Conservation (phyloP, 2,329 filamentous ascomycete genomes). For the Aureobasidium sp. region DNA sequence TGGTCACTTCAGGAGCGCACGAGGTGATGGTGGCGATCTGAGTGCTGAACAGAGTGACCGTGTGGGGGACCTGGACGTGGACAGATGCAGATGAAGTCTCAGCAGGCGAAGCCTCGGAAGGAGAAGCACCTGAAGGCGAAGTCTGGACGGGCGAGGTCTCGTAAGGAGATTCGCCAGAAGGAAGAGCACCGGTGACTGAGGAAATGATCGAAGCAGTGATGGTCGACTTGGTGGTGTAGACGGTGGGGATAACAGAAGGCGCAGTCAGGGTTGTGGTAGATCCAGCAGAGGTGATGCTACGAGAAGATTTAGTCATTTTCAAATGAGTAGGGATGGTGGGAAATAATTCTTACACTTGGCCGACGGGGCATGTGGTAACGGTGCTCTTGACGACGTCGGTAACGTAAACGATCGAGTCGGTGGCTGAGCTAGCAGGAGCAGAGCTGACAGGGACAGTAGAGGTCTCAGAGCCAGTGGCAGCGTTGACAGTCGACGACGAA, state of each 20-base stretch:
- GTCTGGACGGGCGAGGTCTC: conserved; percentile 20
- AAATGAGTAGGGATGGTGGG: neutral
- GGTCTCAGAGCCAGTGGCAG: conserved; percentile 16
- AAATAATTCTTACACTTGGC: neutral
- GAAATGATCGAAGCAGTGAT: conserved; percentile 9
- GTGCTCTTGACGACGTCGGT: conserved; percentile 23
- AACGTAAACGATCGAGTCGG: conserved; percentile 12
- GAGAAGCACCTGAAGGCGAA: conserved; percentile 18
- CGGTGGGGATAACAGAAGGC: neutral
- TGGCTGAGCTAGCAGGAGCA: neutral
- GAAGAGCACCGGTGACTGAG: conserved; percentile 12
- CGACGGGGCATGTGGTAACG: conserved; percentile 32
- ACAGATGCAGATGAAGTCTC: conserved; percentile 6
- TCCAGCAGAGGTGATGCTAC: neutral
- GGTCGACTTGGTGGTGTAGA: conserved; percentile 18
- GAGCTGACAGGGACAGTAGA: neutral
- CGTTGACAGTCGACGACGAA: conserved; percentile 28
- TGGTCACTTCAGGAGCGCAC: conserved; percentile 16
- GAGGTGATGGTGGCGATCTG: conserved; percentile 18
- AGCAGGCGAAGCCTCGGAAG: conserved; percentile 15
- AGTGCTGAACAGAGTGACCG: conserved; percentile 18
- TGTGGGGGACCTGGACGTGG: conserved; percentile 8
- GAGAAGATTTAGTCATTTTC: neutral
- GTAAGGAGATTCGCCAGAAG: conserved; percentile 19
- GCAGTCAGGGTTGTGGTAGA: conserved; percentile 5